Evolutionary conservation across 495 filamentous ascomycete genomes (phyloP), one percentile per base, ranked within the genome.

Genomic region (Penicillium turbatum): DNA sequence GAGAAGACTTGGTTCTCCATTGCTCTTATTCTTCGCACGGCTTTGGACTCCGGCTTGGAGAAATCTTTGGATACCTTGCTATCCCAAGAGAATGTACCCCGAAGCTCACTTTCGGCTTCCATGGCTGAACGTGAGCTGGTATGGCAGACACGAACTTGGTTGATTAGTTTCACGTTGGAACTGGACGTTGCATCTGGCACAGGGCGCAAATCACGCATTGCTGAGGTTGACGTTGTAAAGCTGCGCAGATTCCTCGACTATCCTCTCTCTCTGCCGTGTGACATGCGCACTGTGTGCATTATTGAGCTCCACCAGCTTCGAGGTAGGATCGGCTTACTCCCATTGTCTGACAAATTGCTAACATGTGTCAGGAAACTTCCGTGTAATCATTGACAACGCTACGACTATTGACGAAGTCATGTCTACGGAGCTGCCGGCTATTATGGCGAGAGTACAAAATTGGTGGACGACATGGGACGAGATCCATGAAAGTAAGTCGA

Each of bases 1-100:
- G 72, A 75, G 53, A 75, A 75, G 36, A 73, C 72, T 0, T 75
- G 72, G 72, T 75, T 75, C 47, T 75, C 72, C 3, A 75, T 67
- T 2, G 72, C 72, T 7, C 67, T 75, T 6, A 75, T 75, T 44
- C 54, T 75, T 19, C 67, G 72, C 16, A 75, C 72, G 1, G 72
- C 72, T 0, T 53, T 75, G 31, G 72, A 75, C 40, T 72, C 71
- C 24, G 72, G 72, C 0, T 59, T 75, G 6, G 72, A 75, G 51
- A 73, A 73, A 41, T 75, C 72, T 0, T 49, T 75, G 5, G 72
- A 75, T 27, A 68, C 64, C 6, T 52, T 75, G 38, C 24, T 75
- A 10, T 63, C 66, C 3, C 70, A 75, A 48, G 67, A 66, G 11
- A 62, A 64, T 34, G 46, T 69, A 0, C 72, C 72, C 9, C 63